Evolutionary conservation across 495 filamentous ascomycete genomes (phyloP), one percentile per base, ranked within the genome.

Genomic region (Hypoxylon crocopeplum): DNA sequence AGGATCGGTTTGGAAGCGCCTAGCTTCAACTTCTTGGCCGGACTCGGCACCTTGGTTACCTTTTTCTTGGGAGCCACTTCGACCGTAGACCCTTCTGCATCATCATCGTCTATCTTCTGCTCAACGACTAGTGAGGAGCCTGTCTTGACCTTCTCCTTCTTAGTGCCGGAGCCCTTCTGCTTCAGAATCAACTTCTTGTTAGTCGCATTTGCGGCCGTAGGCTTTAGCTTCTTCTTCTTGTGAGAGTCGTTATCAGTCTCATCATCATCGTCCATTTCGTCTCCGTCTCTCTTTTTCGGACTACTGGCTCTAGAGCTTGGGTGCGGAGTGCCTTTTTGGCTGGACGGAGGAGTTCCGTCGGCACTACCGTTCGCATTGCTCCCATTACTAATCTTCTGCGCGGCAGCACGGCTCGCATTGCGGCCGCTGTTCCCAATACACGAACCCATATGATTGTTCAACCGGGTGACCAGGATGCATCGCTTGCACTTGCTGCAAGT

Each of bases 391-490:
- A 84, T 82, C 69, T 83, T 83, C 48, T 79, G 75, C 12, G 78
- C 72, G 7, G 82, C 82, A 11, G 79, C 77, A 47, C 87, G 79
- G 53, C 86, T 87, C 13, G 83, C 84, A 64, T 83, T 83, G 16
- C 90, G 79, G 12, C 89, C 88, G 39, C 82, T 85, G 32, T 91
- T 84, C 22, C 89, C 89, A 63, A 94, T 84, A 68, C 90, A 93
- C 41, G 89, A 86, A 32, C 89, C 88, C 74, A 94, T 79, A 73
- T 94, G 90, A 65, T 90, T 88, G 64, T 90, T 92, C 32, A 81
- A 63, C 8, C 78, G 72, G 39, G 78, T 78, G 36, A 81, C 78
- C 41, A 81, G 67, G 49, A 81, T 81, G 64, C 78, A 81, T 15
- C 78, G 65, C 68, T 81, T 81, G 71, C 78, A 81, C 53, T 81